phyloP scores from a whole-genome alignment of 805 yeast species.

The Saccharomycopsis microspora region DNA sequence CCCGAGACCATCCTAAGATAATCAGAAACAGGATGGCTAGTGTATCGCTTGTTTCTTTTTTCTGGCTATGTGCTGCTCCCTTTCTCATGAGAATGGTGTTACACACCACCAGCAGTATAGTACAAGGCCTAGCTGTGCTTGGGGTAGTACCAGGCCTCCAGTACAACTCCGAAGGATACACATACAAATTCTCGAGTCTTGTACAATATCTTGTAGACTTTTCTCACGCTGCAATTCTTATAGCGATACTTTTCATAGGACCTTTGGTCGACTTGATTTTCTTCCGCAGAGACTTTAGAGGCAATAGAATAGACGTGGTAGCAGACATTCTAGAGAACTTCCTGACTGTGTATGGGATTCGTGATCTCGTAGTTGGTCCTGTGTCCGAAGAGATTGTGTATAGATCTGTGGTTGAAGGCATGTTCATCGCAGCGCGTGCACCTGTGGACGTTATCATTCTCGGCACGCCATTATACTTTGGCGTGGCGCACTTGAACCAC shows the following conservation, averaged over 20 bases:
- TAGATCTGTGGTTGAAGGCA: conserved; percentile 33
- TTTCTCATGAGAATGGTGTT: not conserved
- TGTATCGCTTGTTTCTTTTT: not conserved
- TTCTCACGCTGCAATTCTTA: conserved; percentile 20
- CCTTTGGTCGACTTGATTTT: conserved; percentile 30
- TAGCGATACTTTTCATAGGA: conserved; percentile 35
- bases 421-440: conserved; percentile 18
- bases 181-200: conserved; percentile 1
- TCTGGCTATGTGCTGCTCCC: conserved; percentile 1
- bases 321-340: conserved; percentile 17
- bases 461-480: conserved; percentile 55
- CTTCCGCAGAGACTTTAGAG: conserved; percentile 17
- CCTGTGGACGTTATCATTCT: conserved; percentile 20
- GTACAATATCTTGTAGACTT: conserved; percentile 17
- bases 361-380: conserved; percentile 64
- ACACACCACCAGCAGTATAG: conserved; percentile 1
- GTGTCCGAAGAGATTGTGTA: conserved; percentile 68
- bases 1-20: conserved; percentile 2
- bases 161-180: conserved; percentile 2
- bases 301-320: not conserved
- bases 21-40: conserved; percentile 2
- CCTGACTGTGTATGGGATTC: conserved; percentile 27
- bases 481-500: conserved; percentile 73
- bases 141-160: conserved; percentile 30
- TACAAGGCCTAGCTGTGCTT: conserved; percentile 16